Percentiles rank a stretch among this genome's conserved stretches.
These are phyloP conservation scores for Gloeostereum incarnatum DNA, from an alignment of 768 basidiomycete species.

Conservation along the genomic window DNA sequence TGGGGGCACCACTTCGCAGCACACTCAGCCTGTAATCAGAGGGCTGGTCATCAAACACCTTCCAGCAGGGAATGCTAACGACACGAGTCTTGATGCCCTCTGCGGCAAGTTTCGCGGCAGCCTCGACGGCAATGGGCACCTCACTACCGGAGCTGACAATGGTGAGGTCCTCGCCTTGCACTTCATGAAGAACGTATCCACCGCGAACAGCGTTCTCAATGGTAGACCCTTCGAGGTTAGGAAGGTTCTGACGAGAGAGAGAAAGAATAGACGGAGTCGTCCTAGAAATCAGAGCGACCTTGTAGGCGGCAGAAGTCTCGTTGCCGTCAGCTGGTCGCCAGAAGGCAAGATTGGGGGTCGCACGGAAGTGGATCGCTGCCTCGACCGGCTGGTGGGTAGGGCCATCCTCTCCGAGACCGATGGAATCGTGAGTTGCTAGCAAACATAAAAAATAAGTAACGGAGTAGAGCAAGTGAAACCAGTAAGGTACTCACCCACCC, in stretches of 20 bases:
- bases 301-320: slow-evolving; percentile 92
- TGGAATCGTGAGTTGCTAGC: slow-evolving; percentile 88
- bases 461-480: not conserved
- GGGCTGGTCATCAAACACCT: slow-evolving; percentile 77
- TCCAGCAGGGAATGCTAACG: slow-evolving; percentile 86
- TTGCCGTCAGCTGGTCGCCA: slow-evolving; percentile 94
- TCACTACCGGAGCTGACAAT: slow-evolving; percentile 88
- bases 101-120: slow-evolving; percentile 67
- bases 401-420: slow-evolving; percentile 88
- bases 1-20: slow-evolving; percentile 81
- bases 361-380: slow-evolving; percentile 78
- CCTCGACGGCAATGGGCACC: slow-evolving; percentile 81
- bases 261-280: slow-evolving; percentile 78
- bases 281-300: slow-evolving; percentile 64
- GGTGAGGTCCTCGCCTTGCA: slow-evolving; percentile 72
- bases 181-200: slow-evolving; percentile 86
- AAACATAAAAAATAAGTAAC: not conserved
- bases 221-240: slow-evolving; percentile 82
- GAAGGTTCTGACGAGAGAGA: slow-evolving; percentile 84
- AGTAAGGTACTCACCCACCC: slow-evolving; percentile 62
- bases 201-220: slow-evolving; percentile 79
- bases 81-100: slow-evolving; percentile 77
- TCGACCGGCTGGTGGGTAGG: slow-evolving; percentile 96
- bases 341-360: slow-evolving; percentile 87
- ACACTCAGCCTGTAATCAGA: slow-evolving; percentile 76